Evolutionary conservation across 352 stramenopile species (phyloP), one percentile per base, ranked within the genome.

Genomic region (Pythium myriotylum): DNA sequence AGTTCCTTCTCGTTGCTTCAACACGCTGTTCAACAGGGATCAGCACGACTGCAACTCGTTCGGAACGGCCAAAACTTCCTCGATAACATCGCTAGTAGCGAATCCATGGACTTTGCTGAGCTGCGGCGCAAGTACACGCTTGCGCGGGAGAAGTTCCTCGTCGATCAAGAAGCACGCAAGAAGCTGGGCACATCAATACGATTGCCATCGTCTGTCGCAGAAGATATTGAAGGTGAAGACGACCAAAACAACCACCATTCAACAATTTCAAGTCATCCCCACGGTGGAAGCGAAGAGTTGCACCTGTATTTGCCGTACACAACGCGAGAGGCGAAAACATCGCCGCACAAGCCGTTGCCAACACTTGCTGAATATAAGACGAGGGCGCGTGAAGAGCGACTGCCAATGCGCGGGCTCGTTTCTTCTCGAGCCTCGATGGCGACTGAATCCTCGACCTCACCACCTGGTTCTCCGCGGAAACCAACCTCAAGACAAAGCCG

Each of bases 241-340:
- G 23, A 24, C n/a, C 14, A 45, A 0, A 7, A 49, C 14, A 4
- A 55, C 4, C 26, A 53, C 29, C 32, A 55, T 35, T 10, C 41
- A 12, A 45, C 26, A 6, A 59, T 17, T 12, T 20, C 32, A 12
- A n/a, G 14, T 35, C 29, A 35, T 10, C 10, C 10, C 29, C 29
- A 35, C 29, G 17, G 14, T 1, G 17, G 17, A 14, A 29, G 59
- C 10, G 51, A 49, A 16, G 45, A 61, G 19, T n/a, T 52, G 6
- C 26, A 16, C 4, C 6, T 74, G 53, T 91, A 92, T 43, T 50
- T 92, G 42, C 76, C 81, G 9, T 92, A 92, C 67, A 92, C 83
- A 43, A 86, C 79, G 3, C 74, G 83, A 22, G 62, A 72, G 22
- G 65, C 71, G 22, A 77, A 91, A 41, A 68, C 37, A 1, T 83